Evolutionary conservation across 108 stramenopile species (phyloP).

Genomic region (Discostella stelligeroides): DNA sequence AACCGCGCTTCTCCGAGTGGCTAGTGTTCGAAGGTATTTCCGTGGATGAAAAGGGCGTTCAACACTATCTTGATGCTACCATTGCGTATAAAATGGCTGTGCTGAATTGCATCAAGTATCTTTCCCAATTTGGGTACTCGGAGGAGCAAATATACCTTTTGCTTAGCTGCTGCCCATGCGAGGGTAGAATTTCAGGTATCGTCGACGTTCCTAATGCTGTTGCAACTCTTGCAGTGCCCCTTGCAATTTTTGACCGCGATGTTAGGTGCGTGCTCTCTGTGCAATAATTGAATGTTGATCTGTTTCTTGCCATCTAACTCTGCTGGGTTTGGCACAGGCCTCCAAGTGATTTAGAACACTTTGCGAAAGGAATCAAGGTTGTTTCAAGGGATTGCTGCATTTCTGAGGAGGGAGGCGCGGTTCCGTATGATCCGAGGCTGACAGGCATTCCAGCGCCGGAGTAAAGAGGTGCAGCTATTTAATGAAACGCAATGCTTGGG

Average conservation of each 20-base stretch:
- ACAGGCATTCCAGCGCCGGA: constrained; percentile 5
- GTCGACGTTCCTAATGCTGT: constrained; percentile 73
- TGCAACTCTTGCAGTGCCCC: constrained; percentile 62
- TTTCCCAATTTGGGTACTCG: constrained; percentile 66
- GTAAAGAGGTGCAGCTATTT: neutral
- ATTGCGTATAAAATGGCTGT: constrained; percentile 74
- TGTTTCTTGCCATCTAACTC: neutral
- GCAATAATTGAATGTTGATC: neutral
- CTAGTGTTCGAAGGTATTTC: constrained; percentile 74
- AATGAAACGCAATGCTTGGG: neutral
- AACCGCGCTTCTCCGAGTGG: constrained; percentile 71
- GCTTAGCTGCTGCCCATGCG: constrained; percentile 60
- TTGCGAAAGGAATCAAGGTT: constrained; percentile 55
- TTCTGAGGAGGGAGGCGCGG: constrained; percentile 62
- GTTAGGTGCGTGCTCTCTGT: constrained; percentile 32
- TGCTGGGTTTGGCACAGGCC: constrained; percentile 16
- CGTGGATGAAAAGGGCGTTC: constrained; percentile 64
- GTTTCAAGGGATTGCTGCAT: constrained; percentile 55
- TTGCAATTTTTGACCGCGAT: constrained; percentile 72
- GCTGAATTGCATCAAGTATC: constrained; percentile 69
- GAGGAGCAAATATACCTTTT: constrained; percentile 72
- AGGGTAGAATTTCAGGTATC: constrained; percentile 68
- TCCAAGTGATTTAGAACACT: constrained; percentile 47
- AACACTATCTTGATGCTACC: constrained; percentile 73
- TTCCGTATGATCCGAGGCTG: constrained; percentile 59